Evolutionary conservation across 106 monocot genomes (phyloP).

Genomic region (Acorus calamus): DNA sequence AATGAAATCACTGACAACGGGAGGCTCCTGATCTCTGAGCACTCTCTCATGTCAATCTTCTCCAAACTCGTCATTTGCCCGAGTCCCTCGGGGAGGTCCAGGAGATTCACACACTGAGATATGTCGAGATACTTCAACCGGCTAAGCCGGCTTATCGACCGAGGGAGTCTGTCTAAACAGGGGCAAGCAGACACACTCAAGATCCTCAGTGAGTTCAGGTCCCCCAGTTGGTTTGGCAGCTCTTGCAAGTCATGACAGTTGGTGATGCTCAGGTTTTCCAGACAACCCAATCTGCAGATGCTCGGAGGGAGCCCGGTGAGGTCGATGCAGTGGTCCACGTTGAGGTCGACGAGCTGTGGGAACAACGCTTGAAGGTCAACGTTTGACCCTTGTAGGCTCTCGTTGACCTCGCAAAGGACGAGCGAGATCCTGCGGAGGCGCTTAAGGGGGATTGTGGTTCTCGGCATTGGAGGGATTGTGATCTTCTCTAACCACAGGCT

Average conservation of each 20-base stretch:
- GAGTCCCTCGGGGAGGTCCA: slow-evolving; percentile 34
- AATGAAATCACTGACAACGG: slow-evolving; percentile 22
- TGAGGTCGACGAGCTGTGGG: slow-evolving; percentile 34
- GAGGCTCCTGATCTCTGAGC: slow-evolving; percentile 25
- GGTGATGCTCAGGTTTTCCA: slow-evolving; percentile 32
- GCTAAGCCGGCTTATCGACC: slow-evolving; percentile 32
- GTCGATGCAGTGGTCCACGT: slow-evolving; percentile 43
- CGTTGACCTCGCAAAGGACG: slow-evolving; percentile 30
- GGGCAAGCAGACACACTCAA: slow-evolving; percentile 44
- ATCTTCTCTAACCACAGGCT: slow-evolving; percentile 61
- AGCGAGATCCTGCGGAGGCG: slow-evolving; percentile 36
- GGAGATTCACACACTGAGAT: slow-evolving; percentile 40
- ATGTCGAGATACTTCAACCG: slow-evolving; percentile 41
- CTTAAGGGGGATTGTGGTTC: slow-evolving; percentile 30
- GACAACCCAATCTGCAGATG: slow-evolving; percentile 31
- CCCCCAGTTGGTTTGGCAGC: slow-evolving; percentile 33
- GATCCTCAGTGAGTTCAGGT: slow-evolving; percentile 27
- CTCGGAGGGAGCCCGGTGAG: slow-evolving; percentile 34
- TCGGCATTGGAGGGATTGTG: slow-evolving; percentile 33
- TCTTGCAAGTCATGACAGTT: slow-evolving; percentile 47
- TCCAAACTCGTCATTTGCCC: slow-evolving; percentile 30
- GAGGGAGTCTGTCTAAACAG: slow-evolving; percentile 30
- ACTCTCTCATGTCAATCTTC: slow-evolving; percentile 61
- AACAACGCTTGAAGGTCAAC: slow-evolving; percentile 24
- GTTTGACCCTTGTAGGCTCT: slow-evolving; percentile 17